Evolutionary conservation across 768 basidiomycete genomes (phyloP).

Genomic region (Tylopilus sp.): DNA sequence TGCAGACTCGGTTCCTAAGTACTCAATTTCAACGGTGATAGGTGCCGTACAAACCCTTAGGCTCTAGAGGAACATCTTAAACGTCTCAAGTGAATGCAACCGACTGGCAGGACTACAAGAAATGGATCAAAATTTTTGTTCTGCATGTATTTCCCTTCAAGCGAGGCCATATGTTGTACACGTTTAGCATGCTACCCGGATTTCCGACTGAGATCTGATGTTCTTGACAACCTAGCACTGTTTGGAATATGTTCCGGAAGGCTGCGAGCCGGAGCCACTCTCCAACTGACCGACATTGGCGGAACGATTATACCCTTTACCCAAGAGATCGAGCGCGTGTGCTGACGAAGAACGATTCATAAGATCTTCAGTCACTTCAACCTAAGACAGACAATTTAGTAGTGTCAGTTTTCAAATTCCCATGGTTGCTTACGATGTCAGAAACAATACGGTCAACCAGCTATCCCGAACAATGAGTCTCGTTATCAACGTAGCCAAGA

Average conservation of each 20-base stretch:
- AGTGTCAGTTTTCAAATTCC: not conserved
- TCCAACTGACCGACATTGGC: conserved; percentile 45
- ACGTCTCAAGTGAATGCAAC: no score
- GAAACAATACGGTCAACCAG: conserved; percentile 60
- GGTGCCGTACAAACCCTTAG: no score
- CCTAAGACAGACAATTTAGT: conserved; percentile 32
- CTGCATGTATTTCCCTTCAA: not conserved
- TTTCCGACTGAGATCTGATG: not conserved
- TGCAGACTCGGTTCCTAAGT: no score
- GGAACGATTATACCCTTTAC: conserved; percentile 26
- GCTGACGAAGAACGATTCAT: conserved; percentile 41
- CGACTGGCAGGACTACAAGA: no score
- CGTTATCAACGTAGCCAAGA: conserved; percentile 21
- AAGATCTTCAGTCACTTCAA: conserved; percentile 64
- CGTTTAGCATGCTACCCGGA: not conserved
- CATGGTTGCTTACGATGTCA: conserved; percentile 56
- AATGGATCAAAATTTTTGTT: no score
- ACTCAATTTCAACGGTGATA: no score
- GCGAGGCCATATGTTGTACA: not conserved
- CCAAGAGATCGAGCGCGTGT: conserved; percentile 50
- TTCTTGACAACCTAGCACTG: conserved; percentile 43
- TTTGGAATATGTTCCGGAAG: conserved; percentile 66
- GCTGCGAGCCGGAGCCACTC: conserved; percentile 41
- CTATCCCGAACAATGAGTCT: conserved; percentile 34
- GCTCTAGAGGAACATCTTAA: no score